Evolutionary conservation across 208 protist genomes (phyloP).

Genomic region (Leishmania mexicana): DNA sequence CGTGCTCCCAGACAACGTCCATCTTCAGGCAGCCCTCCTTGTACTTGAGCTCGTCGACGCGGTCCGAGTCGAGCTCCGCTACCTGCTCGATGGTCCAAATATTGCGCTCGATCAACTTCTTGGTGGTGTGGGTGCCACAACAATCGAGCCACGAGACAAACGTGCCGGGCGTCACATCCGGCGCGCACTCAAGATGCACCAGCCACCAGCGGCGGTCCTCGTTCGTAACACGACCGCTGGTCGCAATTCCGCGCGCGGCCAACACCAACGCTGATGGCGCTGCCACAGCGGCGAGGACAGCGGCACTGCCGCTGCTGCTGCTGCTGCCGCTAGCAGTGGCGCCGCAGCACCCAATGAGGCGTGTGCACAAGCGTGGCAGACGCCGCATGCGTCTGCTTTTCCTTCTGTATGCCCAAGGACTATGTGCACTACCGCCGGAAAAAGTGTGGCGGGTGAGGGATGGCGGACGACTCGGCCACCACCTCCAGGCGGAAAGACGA

Average conservation of each 20-base stretch:
- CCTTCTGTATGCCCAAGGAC: background rate
- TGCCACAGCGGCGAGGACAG: background rate
- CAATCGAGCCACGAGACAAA: slow-evolving; percentile 88
- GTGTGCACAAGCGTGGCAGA: background rate
- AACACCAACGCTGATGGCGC: background rate
- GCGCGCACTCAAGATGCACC: slow-evolving; percentile 86
- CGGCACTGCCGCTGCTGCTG: slow-evolving; percentile 2
- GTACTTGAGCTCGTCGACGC: slow-evolving; percentile 89
- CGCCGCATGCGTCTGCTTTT: slow-evolving; percentile 1
- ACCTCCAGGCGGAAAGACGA: background rate
- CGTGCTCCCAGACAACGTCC: slow-evolving; percentile 91
- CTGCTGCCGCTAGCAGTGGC: background rate
- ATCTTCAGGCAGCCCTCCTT: slow-evolving; percentile 89
- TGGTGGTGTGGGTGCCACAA: slow-evolving; percentile 90
- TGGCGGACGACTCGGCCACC: too few relatives aligned
- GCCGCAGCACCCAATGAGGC: background rate
- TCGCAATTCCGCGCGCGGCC: slow-evolving; percentile 34
- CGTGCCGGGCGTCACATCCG: slow-evolving; percentile 82
- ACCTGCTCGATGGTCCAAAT: slow-evolving; percentile 92
- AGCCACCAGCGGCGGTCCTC: slow-evolving; percentile 91
- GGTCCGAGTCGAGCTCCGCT: slow-evolving; percentile 77
- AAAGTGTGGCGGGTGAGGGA: background rate
- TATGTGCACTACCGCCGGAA: background rate
- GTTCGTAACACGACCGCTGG: slow-evolving; percentile 80
- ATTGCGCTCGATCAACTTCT: slow-evolving; percentile 91